Evolutionary conservation across 345 rosid species (phyloP), one percentile per base, ranked within the genome.

Genomic region (Lumnitzera littorea): DNA sequence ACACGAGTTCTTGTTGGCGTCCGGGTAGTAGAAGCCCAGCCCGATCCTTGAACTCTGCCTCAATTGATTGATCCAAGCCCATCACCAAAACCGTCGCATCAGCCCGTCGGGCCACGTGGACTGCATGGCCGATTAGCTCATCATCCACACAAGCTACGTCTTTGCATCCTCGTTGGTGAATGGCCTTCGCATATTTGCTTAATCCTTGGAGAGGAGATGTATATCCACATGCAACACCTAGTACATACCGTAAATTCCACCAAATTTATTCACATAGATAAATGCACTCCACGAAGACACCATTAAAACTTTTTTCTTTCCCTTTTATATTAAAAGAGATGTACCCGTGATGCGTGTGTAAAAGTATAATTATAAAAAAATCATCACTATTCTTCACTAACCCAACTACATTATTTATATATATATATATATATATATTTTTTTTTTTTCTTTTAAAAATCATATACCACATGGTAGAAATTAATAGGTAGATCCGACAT

Each of bases 41-140:
- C 24, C 99, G 76, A 71, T 94, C 99, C 36, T 58, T 77, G 15
- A 67, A 80, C 72, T 90, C 99, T 1, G 89, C 88, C 74, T 94
- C 99, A 41, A 84, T 82, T 23, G 90, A 76, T 65, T 94, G 96
- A 68, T 94, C 97, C 49, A 94, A 76, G 27, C 99, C 99, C 91
- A 94, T 84, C 46, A 94, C 80, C 51, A 94, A 58, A 58, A 94
- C 75, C 46, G 92, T 87, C 0, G 84, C 85, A 51, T 90, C 99
- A 0, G 88, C 82, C 51, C 63, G 63, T 24, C 79, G 77, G 0
- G 91, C 84, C 0, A 81, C 74, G 12, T 75, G 58, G 46, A 75
- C 79, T 13, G 91, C 96, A n/a, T 68, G 65, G 17, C 67, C 63
- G 15, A 94, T 79, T 51, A 71, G 69, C 11, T 58, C 65, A 49